Percentiles rank a stretch among this genome's conserved stretches.
These are phyloP conservation scores for Senna siamea DNA, from an alignment of 306 rosid species.

Conservation along the genomic window DNA sequence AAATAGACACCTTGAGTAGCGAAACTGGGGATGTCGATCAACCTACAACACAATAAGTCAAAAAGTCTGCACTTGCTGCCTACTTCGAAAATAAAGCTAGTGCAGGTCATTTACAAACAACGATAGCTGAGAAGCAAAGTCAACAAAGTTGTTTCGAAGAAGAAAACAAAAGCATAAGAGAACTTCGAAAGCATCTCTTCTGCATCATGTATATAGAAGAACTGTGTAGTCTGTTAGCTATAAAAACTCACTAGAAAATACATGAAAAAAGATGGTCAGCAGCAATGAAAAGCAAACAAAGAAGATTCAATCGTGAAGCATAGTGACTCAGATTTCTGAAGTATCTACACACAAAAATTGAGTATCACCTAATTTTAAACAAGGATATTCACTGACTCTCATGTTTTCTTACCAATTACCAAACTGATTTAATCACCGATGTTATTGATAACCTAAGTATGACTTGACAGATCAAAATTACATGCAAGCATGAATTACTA, in stretches of 20 bases:
- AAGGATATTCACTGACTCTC: not conserved
- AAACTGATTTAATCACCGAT: conserved; percentile 26
- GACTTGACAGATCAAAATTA: not conserved
- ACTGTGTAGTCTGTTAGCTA: not conserved
- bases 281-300: conserved; percentile 17
- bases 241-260: conserved; percentile 1
- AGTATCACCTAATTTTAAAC: not conserved
- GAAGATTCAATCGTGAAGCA: conserved; percentile 10
- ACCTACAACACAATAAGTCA: conserved; percentile 64
- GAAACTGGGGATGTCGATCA: conserved; percentile 85
- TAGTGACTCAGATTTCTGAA: conserved; percentile 6
- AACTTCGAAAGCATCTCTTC: conserved; percentile 10
- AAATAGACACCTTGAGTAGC: conserved; percentile 77
- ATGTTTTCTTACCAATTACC: not conserved
- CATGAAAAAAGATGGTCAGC: not conserved
- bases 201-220: conserved; percentile 1
- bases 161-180: not conserved
- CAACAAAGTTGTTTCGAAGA: not conserved
- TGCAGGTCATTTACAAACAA: conserved; percentile 27
- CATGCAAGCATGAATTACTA: conserved; percentile 2
- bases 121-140: not conserved
- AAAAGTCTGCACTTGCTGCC: conserved; percentile 22
- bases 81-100: conserved; percentile 3
- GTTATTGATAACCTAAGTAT: not conserved
- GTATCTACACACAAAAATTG: not conserved